phyloP scores from a whole-genome alignment of 495 filamentous ascomycete species.

The Penicillium fimorum region DNA sequence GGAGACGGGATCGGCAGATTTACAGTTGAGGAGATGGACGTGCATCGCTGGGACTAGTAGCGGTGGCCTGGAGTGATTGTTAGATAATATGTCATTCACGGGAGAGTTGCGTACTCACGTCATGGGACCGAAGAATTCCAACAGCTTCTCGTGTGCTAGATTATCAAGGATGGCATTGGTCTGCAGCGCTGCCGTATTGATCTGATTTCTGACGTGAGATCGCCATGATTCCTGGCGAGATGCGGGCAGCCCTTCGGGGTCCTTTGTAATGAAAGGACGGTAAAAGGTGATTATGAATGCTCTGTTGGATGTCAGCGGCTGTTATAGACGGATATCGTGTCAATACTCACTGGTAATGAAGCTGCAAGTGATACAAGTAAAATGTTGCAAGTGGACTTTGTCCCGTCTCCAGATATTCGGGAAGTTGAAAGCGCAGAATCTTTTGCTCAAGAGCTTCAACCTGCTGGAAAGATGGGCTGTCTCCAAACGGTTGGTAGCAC shows the following conservation, averaged over 20 bases:
- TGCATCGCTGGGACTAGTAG: conserved; percentile 43
- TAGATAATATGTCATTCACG: neutral
- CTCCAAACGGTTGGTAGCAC: conserved; percentile 20
- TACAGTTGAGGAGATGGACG: conserved; percentile 39
- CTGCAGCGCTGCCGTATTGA: conserved; percentile 5
- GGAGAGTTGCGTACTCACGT: conserved; percentile 27
- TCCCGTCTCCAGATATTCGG: conserved; percentile 19
- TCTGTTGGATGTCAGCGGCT: conserved; percentile 16
- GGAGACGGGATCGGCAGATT: conserved; percentile 27
- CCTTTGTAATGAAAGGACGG: conserved; percentile 19
- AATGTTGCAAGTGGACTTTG: conserved; percentile 21
- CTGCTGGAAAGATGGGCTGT: conserved; percentile 15
- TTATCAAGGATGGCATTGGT: conserved; percentile 8
- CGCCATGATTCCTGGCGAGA: conserved; percentile 14
- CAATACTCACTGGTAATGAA: conserved; percentile 35
- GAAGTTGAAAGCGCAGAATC: conserved; percentile 18
- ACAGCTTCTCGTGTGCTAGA: conserved; percentile 2
- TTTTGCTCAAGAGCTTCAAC: conserved; percentile 27
- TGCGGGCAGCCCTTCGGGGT: conserved; percentile 20
- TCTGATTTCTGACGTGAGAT: neutral
- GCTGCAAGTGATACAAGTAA: conserved; percentile 30
- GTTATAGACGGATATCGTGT: neutral
- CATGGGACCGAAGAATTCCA: conserved; percentile 19
- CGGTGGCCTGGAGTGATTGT: conserved; percentile 28
- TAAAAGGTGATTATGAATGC: conserved; percentile 33